Evolutionary conservation across 1,284 basidiomycete species (phyloP).

Genomic region (Quambalaria eucalypti): DNA sequence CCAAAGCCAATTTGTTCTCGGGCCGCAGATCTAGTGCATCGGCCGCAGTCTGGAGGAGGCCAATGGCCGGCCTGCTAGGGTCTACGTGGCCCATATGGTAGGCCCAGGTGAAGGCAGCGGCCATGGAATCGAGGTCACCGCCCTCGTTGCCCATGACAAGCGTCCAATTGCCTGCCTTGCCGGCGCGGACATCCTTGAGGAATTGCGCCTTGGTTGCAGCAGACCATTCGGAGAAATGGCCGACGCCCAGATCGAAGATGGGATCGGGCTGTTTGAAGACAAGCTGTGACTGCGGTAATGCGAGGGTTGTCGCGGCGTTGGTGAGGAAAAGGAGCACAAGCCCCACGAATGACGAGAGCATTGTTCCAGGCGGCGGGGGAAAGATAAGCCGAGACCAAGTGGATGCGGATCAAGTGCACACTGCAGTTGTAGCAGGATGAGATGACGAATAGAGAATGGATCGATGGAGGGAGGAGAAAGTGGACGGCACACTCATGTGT

Average conservation of each 20-base stretch:
- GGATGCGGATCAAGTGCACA: too few species aligned
- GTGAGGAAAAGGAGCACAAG: too few species aligned
- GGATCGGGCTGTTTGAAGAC: too few species aligned
- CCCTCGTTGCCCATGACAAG: slow-evolving; percentile 48
- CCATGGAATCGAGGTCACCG: slow-evolving; percentile 45
- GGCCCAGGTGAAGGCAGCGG: slow-evolving; percentile 33
- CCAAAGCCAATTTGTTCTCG: slow-evolving; percentile 45
- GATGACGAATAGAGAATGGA: too few species aligned
- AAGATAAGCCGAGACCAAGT: too few species aligned
- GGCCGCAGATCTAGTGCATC: slow-evolving; percentile 47
- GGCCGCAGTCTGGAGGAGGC: slow-evolving; percentile 29
- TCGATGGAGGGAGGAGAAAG: too few species aligned
- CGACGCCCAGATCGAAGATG: slow-evolving; percentile 26
- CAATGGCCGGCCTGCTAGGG: slow-evolving; percentile 15
- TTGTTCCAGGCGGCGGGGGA: too few species aligned
- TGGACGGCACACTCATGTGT: too few species aligned
- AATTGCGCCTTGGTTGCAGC: slow-evolving; percentile 39
- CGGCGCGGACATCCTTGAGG: slow-evolving; percentile 28
- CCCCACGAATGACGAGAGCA: too few species aligned
- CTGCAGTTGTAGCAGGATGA: too few species aligned
- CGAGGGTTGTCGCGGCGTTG: too few species aligned
- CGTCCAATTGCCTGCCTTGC: slow-evolving; percentile 41
- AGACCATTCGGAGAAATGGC: slow-evolving; percentile 45
- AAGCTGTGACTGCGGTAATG: too few species aligned
- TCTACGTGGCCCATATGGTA: slow-evolving; percentile 33